Evolutionary conservation across 768 basidiomycete genomes (phyloP), one percentile per base, ranked within the genome.

Genomic region (Coprinellus micaceus): DNA sequence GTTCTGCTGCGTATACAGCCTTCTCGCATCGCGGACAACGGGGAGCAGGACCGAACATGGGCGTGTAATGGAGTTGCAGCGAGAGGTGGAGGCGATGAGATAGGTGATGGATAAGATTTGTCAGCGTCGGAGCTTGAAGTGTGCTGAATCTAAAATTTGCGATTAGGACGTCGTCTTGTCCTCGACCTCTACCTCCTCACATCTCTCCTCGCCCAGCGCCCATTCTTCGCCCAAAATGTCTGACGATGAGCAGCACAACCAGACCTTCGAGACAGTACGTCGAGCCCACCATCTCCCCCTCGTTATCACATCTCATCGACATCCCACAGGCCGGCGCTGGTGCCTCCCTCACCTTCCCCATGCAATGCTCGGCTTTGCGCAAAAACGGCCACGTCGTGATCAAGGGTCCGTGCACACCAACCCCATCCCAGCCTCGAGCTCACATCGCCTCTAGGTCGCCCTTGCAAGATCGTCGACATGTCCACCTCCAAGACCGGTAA

Each of bases 401-500:
- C 77, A 98, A 97, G 82, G 81, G 92, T 83, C 48, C 17, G 63
- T 55, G 53, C 26, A 28, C 6, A 26, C 25, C 47, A 36, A 19
- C 39, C 33, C 39, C 28, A 17, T 39, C 33, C 46, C 9, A 39
- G 55, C 44, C 40, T 56, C 30, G 22, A 12, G 54, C 37, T 52
- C 52, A 53, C 43, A 30, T 39, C 46, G 19, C 57, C 51, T 24
- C 9, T 62, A 89, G 88, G 80, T 64, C 86, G 94, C 65, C 95
- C 95, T 63, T 98, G 95, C 91, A 98, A 98, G 82, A 94, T 94
- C 77, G 86, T 94, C 66, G 94, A 97, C 73, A 98, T 97, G 95
- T 96, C 94, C 61, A 97, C 95, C 78, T 98, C 95, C 72, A 98
- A 98, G 86, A 96, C 94, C 47, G 95, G 96, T 67, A 98, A 98